phyloP scores from a whole-genome alignment of 2,329 filamentous ascomycete species.

The Colletotrichum liaoningense region DNA sequence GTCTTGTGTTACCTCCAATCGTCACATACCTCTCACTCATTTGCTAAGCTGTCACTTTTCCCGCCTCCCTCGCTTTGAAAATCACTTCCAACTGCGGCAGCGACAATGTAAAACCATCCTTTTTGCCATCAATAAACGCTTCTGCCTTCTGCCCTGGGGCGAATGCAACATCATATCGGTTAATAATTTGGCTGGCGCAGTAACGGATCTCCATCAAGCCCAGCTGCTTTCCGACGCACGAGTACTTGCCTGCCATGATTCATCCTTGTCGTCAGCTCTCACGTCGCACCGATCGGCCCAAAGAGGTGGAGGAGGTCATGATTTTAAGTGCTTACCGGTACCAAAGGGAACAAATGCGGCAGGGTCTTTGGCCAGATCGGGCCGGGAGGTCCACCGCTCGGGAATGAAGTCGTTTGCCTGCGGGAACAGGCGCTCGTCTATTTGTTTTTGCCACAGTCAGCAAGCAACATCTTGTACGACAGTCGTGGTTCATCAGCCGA shows the following conservation, averaged over 20 bases:
- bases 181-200: slow-evolving; percentile 32
- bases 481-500: not conserved
- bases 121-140: slow-evolving; percentile 22
- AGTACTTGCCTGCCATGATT: slow-evolving; percentile 42
- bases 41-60: not conserved
- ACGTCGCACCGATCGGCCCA: not conserved
- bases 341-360: slow-evolving; percentile 42
- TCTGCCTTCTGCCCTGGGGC: slow-evolving; percentile 19
- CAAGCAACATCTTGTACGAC: slow-evolving; percentile 6
- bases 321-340: slow-evolving; percentile 37
- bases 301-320: not conserved
- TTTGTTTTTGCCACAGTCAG: not conserved
- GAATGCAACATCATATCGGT: slow-evolving; percentile 28
- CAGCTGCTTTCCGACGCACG: slow-evolving; percentile 50
- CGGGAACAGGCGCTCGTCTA: slow-evolving; percentile 37
- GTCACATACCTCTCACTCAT: not conserved
- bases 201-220: slow-evolving; percentile 47
- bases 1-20: not conserved
- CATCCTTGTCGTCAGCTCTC: not conserved
- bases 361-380: slow-evolving; percentile 38
- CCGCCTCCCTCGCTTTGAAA: slow-evolving; percentile 26
- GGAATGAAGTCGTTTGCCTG: slow-evolving; percentile 40
- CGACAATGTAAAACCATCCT: slow-evolving; percentile 34
- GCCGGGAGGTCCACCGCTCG: slow-evolving; percentile 38
- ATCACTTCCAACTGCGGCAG: slow-evolving; percentile 31